Evolutionary conservation across 768 basidiomycete species (phyloP).

Genomic region (Boletus speciosus): DNA sequence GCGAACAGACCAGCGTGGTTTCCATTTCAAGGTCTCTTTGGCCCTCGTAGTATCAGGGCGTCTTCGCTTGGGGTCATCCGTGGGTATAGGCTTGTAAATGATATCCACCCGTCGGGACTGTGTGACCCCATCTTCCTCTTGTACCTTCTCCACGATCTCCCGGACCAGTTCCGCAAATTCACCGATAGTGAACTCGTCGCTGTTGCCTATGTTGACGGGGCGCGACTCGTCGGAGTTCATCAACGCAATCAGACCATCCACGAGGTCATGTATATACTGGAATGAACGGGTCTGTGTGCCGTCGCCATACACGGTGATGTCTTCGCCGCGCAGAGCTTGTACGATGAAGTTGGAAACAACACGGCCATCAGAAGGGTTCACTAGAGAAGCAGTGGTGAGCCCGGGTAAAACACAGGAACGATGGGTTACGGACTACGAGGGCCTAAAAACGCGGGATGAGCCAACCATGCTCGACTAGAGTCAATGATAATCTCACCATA

Average conservation of each 20-base stretch:
- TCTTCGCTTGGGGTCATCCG: conserved; percentile 92
- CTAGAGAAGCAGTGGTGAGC: conserved; percentile 38
- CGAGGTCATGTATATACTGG: conserved; percentile 97
- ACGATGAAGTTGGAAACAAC: conserved; percentile 99
- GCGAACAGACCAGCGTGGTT: conserved; percentile 87
- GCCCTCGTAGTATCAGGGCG: conserved; percentile 92
- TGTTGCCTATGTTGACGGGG: conserved; percentile 95
- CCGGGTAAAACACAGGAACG: conserved; percentile 4
- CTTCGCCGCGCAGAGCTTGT: conserved; percentile 92
- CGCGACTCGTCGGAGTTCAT: conserved; percentile 95
- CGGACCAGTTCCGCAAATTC: conserved; percentile 92
- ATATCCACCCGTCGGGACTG: conserved; percentile 56
- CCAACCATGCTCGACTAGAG: not conserved
- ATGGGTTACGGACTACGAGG: conserved; percentile 65
- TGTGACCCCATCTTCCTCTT: conserved; percentile 71
- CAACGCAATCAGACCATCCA: conserved; percentile 87
- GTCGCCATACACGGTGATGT: conserved; percentile 96
- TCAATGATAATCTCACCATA: conserved; percentile 48
- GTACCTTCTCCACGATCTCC: conserved; percentile 90
- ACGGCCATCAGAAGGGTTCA: conserved; percentile 96
- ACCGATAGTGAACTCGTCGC: conserved; percentile 93
- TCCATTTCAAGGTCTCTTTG: conserved; percentile 80
- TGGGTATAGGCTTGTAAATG: conserved; percentile 77
- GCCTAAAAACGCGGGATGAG: conserved; percentile 24
- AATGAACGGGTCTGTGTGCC: conserved; percentile 92